Base-by-base conservation (phyloP, 2,329 filamentous ascomycete species). In the Cercospora sp. region DNA sequence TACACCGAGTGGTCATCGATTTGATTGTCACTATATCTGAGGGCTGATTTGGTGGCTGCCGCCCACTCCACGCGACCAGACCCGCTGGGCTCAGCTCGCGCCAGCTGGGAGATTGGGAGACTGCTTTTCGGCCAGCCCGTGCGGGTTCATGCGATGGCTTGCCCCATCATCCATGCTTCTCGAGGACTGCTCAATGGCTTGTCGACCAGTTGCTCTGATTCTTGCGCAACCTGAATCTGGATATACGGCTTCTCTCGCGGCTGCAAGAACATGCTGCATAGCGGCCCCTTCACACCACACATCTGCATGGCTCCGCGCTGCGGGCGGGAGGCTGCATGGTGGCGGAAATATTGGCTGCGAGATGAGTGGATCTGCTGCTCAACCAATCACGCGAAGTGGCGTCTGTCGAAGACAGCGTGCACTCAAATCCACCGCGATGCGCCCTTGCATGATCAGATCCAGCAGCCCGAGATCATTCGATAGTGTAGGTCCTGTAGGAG, bases 291-390 rank as follows among this genome's bases (percentile, higher is more conserved):
- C 26, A 34, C 30, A 30, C 53, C 53, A n/a, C 26, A 30, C n/a
- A 30, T n/a, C 4, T 30, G 53, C 53, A 2, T 30, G 53, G 13
- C 26, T 58, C 16, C 24, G 53, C 13, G 21, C 12, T n/a, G 53
- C 5, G 28, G 53, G 53, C 26, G 26, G 53, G 53, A 51, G 53
- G 26, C 53, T 58, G 53, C 53, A 58, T 58, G 1, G 53, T 58
- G 53, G 53, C 53, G 53, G 53, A 58, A 30, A 34, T 58, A 58
- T 58, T 58, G 53, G 26, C 28, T 34, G 53, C 53, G 53, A 58
- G 53, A 58, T 58, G 53, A 58, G 53, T 30, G 53, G 26, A 30
- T 9, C 53, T 10, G 53, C 53, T n/a, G 24, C 53, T 26, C 53
- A 16, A 58, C 53, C 53, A 58, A 58, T 58, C 26, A n/a, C 16